Base-by-base conservation (phyloP, 768 basidiomycete genomes). In the Cystobasidium onofrii region DNA sequence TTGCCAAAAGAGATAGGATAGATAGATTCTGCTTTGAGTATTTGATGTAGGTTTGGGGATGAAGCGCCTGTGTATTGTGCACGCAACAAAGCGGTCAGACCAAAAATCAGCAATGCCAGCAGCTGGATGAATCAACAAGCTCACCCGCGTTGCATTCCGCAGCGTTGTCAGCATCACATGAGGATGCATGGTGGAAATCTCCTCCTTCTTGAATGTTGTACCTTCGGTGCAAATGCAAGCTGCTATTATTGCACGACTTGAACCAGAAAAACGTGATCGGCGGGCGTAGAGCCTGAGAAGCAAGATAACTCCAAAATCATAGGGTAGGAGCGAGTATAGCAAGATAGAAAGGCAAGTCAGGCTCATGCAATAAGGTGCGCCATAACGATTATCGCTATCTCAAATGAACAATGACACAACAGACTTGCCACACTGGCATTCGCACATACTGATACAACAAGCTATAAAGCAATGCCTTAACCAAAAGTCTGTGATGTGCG, bases 401-500 rank as follows among this genome's bases (percentile, higher is more conserved):
- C 46, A 50, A 50, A 7, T 4, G n/a, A 50, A 15, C 20, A 50
- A n/a, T 50, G n/a, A n/a, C n/a, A 50, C 46, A 20, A 50, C 46
- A 50, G 9, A 50, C 46, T 50, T 50, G 46, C 46, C 46, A 50
- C 46, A 50, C n/a, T 12, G 20, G 18, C 10, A 50, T 17, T 3
- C 3, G 46, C 6, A 7, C n/a, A 50, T 3, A 20, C 4, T 50
- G 31, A 60, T 27, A 60, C 13, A 60, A 29, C 6, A 13, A 60
- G 57, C 57, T 61, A 39, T 23, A 61, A 9, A 6, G 36, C 3
- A 39, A 20, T 18, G 31, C 10, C 6, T 34, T 65, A 92, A 77
- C 92, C 91, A 78, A 94, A 94, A 27, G 92, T 93, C 86, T 93
- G 92, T 83, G 89, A 90, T 62, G 92, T 92, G 74, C 92, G 87